phyloP scores from a whole-genome alignment of 179 eudicot genomes.

The Beta macrorhiza region DNA sequence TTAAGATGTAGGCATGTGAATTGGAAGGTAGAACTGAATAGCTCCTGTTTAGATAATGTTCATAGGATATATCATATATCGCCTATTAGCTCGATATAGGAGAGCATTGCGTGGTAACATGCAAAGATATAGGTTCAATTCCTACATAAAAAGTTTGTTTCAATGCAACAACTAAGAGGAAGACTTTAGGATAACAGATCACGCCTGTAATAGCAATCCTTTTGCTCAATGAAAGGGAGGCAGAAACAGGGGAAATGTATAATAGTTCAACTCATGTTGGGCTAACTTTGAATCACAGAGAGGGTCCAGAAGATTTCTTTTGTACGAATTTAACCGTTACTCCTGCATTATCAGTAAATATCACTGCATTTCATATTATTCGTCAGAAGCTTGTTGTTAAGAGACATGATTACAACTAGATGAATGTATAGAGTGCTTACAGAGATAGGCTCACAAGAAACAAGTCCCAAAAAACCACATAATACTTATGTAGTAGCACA shows the following conservation, averaged over 20 bases:
- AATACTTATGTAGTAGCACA: not conserved
- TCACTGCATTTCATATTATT: slow-evolving; percentile 27
- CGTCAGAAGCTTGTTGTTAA: not conserved
- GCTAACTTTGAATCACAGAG: no score
- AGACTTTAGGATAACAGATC: slow-evolving; percentile 77
- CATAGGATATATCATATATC: no score
- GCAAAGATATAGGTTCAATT: no score
- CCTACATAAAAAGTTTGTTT: no score
- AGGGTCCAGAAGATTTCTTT: no score
- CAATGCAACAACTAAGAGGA: no score
- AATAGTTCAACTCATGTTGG: not conserved
- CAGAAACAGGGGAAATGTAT: not conserved
- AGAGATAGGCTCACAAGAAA: not conserved
- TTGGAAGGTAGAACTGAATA: no score
- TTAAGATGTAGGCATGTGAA: no score
- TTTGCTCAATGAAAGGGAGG: not conserved
- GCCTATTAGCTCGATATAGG: no score
- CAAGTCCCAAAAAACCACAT: not conserved
- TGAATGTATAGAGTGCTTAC: not conserved
- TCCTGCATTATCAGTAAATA: slow-evolving; percentile 36
- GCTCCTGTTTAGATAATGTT: no score
- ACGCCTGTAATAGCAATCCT: slow-evolving; percentile 49
- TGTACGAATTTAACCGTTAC: no score
- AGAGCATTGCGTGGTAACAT: no score
- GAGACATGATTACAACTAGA: not conserved